Conservation (phyloP, 1,139 yeast genomes). For the Diutina rugosa region DNA sequence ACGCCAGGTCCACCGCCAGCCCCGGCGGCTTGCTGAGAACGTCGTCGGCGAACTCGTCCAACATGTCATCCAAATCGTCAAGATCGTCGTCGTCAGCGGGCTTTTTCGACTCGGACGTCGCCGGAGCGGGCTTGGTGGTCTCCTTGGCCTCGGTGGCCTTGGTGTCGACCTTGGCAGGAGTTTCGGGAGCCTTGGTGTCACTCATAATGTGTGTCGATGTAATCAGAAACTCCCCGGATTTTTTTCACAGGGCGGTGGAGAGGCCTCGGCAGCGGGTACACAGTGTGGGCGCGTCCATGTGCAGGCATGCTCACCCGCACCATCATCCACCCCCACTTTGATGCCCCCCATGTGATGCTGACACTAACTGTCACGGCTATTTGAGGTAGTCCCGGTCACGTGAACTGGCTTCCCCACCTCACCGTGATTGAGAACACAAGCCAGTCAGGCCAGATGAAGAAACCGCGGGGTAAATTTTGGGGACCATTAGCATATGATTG, state of each 20-base stretch:
- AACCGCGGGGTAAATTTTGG: no score
- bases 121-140: background rate
- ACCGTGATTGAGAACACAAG: no score
- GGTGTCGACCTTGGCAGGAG: background rate
- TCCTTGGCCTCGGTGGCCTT: background rate
- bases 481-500: no score
- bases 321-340: background rate
- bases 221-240: background rate
- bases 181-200: background rate
- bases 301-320: background rate
- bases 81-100: conserved; percentile 36
- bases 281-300: background rate
- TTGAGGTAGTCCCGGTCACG: background rate
- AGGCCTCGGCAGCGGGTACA: background rate
- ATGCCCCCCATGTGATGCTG: background rate
- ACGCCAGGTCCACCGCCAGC: conserved; percentile 10
- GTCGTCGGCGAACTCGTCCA: conserved; percentile 71
- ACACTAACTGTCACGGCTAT: background rate
- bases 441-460: no score
- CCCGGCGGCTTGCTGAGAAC: conserved; percentile 57
- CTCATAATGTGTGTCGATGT: background rate
- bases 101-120: conserved; percentile 3
- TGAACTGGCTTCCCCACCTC: background rate
- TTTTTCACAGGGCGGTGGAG: background rate
- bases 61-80: conserved; percentile 63